Percentiles rank a stretch among this genome's conserved stretches.
phyloP scores from a whole-genome alignment of 1,284 basidiomycete genomes.

The Fomitopsis palustris region DNA sequence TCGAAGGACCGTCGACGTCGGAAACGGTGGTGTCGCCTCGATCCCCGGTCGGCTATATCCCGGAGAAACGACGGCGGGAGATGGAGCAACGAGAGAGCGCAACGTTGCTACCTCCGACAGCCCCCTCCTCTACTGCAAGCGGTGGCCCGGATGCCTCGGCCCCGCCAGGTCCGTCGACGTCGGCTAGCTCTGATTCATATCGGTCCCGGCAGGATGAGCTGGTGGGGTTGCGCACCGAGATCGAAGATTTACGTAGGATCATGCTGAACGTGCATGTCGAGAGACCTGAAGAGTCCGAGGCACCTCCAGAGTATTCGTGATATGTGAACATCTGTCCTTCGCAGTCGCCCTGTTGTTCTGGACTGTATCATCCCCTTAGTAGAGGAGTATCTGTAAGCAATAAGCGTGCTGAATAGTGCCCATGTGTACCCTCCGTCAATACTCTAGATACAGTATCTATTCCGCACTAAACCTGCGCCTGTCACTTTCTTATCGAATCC shows the following conservation, averaged over 20 bases:
- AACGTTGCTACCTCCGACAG: background rate
- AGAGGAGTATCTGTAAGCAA: too few relatives aligned
- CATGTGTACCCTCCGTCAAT: too few relatives aligned
- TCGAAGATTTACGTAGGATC: background rate
- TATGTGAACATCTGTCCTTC: too few relatives aligned
- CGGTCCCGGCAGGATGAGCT: background rate
- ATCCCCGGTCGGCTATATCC: background rate
- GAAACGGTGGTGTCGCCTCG: background rate
- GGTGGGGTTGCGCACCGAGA: background rate
- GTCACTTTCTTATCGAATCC: too few relatives aligned
- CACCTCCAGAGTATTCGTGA: background rate
- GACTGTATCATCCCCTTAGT: too few relatives aligned
- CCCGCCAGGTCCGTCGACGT: background rate
- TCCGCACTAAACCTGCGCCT: too few relatives aligned
- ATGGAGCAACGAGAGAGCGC: background rate
- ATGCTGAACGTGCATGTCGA: background rate
- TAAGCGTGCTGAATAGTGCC: too few relatives aligned
- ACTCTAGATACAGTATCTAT: too few relatives aligned
- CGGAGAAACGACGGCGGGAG: background rate
- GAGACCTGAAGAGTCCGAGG: background rate
- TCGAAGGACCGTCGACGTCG: background rate
- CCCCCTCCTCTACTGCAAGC: background rate
- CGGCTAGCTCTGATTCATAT: background rate
- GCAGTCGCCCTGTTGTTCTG: too few relatives aligned
- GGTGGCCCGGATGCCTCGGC: background rate